phyloP scores from a whole-genome alignment of 148 eudicot genomes.

The Vaccinium corymbosum region DNA sequence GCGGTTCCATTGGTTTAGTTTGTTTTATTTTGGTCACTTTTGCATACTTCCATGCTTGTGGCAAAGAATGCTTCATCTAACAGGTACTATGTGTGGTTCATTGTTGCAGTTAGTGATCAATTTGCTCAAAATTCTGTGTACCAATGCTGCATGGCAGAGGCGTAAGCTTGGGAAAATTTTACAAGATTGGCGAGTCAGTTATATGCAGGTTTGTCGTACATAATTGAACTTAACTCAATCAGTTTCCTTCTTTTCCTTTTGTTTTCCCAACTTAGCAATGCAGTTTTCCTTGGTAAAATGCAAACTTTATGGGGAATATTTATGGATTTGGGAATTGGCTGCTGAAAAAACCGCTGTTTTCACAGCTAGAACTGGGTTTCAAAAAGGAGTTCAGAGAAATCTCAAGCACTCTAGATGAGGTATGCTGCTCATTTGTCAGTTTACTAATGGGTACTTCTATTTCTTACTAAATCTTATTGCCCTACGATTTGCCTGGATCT shows the following conservation, averaged over 20 bases:
- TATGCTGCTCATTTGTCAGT: constrained; percentile 25
- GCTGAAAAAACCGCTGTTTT: constrained; percentile 15
- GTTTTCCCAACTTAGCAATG: neutral
- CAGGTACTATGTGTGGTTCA: constrained; percentile 18
- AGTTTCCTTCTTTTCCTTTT: neutral
- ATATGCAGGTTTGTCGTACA: constrained; percentile 64
- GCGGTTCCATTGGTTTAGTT: neutral
- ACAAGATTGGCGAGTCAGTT: constrained; percentile 91
- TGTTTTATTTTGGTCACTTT: neutral
- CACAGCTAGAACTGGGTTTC: constrained; percentile 83
- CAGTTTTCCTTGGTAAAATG: constrained; percentile 2
- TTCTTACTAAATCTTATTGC: neutral
- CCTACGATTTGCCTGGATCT: constrained; percentile 2
- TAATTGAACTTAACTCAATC: neutral
- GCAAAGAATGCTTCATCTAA: constrained; percentile 11
- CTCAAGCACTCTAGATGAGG: constrained; percentile 66
- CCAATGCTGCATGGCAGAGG: constrained; percentile 98
- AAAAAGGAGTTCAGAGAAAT: constrained; percentile 63
- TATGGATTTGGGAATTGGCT: constrained; percentile 5
- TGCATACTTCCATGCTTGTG: neutral
- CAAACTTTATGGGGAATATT: neutral
- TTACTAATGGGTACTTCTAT: neutral
- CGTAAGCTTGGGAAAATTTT: constrained; percentile 96
- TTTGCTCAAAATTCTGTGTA: constrained; percentile 76
- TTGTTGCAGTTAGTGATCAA: constrained; percentile 67